Evolutionary conservation across 768 basidiomycete species (phyloP).

Genomic region (Coprinellus micaceus): DNA sequence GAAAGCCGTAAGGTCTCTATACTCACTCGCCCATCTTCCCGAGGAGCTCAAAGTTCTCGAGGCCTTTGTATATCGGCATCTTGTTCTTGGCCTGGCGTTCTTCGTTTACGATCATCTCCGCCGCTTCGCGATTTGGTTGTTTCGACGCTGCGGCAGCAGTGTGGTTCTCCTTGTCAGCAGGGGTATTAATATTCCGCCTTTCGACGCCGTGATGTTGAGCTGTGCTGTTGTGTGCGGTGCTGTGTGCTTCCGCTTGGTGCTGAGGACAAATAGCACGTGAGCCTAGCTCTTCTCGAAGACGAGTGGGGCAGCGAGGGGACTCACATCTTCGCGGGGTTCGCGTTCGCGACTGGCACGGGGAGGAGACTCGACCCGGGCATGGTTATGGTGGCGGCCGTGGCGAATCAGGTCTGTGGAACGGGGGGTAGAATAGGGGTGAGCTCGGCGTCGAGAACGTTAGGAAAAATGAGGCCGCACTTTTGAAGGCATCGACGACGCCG

Average conservation of each 20-base stretch:
- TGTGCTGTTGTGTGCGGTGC: conserved; percentile 24
- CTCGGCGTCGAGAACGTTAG: conserved; percentile 7
- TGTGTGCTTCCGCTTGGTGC: conserved; percentile 27
- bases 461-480: conserved; percentile 51
- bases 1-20: conserved; percentile 14
- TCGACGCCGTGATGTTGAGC: conserved; percentile 18
- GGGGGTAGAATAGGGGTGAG: conserved; percentile 16
- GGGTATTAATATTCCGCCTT: conserved; percentile 5
- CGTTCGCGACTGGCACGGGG: conserved; percentile 5
- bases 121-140: conserved; percentile 34
- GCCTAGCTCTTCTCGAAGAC: background rate
- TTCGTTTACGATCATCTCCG: conserved; percentile 70
- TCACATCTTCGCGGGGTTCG: background rate
- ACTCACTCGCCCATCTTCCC: conserved; percentile 95
- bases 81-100: conserved; percentile 68
- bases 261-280: conserved; percentile 29
- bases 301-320: background rate
- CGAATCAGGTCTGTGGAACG: conserved; percentile 65
- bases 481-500: conserved; percentile 81
- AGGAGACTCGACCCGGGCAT: conserved; percentile 25
- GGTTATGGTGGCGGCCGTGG: conserved; percentile 69
- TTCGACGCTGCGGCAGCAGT: conserved; percentile 23
- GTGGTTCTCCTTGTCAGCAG: conserved; percentile 19
- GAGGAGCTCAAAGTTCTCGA: conserved; percentile 72
- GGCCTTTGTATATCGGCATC: conserved; percentile 84